Percentiles rank a stretch among this genome's conserved stretches.
These are phyloP conservation scores for Ceratocystis colombiana DNA, from an alignment of 2,329 filamentous ascomycete genomes.

Conservation along the genomic window DNA sequence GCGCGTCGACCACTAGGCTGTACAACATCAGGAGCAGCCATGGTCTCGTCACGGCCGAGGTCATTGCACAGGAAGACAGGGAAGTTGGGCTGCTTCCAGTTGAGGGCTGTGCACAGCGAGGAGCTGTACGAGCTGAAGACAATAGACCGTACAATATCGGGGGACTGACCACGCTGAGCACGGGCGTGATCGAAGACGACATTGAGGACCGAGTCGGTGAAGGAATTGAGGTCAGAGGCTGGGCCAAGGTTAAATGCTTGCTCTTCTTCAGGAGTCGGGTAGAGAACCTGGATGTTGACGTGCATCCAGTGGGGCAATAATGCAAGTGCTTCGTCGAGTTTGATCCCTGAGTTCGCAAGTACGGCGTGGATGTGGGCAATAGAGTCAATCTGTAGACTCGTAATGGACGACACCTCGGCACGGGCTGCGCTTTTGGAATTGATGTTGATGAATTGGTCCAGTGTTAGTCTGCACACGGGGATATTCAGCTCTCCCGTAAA, in stretches of 20 bases:
- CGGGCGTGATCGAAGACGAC: constrained; percentile 89
- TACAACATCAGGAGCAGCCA: constrained; percentile 33
- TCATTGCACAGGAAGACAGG: constrained; percentile 94
- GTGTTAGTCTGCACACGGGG: constrained; percentile 67
- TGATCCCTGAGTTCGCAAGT: constrained; percentile 66
- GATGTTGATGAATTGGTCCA: constrained; percentile 56
- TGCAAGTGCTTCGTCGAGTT: constrained; percentile 64
- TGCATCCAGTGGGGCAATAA: constrained; percentile 71
- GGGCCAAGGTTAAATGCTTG: constrained; percentile 58
- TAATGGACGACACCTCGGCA: constrained; percentile 37
- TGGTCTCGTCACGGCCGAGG: constrained; percentile 47
- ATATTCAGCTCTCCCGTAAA: constrained; percentile 67
- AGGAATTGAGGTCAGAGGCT: constrained; percentile 71
- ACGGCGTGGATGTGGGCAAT: constrained; percentile 60
- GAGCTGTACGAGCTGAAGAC: constrained; percentile 92
- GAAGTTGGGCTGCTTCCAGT: constrained; percentile 99
- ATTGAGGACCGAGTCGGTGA: constrained; percentile 71
- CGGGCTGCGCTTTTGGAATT: constrained; percentile 38
- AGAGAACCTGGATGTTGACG: constrained; percentile 84
- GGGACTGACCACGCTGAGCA: constrained; percentile 50
- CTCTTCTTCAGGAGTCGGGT: constrained; percentile 69
- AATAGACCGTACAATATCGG: constrained; percentile 70
- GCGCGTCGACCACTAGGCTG: constrained; percentile 58
- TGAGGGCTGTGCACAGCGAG: constrained; percentile 81
- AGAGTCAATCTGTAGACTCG: constrained; percentile 40